Evolutionary conservation across 768 basidiomycete species (phyloP).

Genomic region (Astraeus odoratus): DNA sequence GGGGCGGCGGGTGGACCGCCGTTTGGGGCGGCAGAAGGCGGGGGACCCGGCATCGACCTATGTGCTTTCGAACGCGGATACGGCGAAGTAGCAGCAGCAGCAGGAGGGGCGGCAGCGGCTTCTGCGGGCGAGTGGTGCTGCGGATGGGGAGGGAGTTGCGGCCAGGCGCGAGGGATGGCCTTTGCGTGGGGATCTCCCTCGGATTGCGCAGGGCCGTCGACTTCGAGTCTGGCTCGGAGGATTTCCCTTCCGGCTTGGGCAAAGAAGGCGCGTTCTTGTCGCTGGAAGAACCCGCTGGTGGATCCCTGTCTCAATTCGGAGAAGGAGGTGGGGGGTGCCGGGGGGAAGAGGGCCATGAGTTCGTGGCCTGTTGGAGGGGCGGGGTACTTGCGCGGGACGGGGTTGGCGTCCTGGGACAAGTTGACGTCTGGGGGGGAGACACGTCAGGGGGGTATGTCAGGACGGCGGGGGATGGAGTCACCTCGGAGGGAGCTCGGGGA

Average conservation of each 20-base stretch:
- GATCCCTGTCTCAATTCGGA: slow-evolving; percentile 53
- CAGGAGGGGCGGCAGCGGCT: slow-evolving; percentile 18
- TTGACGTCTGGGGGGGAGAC: slow-evolving; percentile 47
- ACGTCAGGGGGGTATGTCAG: slow-evolving; percentile 3
- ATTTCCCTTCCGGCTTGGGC: slow-evolving; percentile 74
- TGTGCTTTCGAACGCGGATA: not conserved
- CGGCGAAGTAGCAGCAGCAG: slow-evolving; percentile 20
- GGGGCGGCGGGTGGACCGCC: too few relatives aligned
- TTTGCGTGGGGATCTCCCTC: slow-evolving; percentile 13
- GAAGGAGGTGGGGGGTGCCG: slow-evolving; percentile 52
- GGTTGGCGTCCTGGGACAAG: slow-evolving; percentile 45
- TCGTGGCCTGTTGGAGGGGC: slow-evolving; percentile 77
- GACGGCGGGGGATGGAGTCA: slow-evolving; percentile 15
- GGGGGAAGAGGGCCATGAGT: slow-evolving; percentile 79
- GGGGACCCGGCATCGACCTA: not conserved
- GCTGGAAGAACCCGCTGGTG: slow-evolving; percentile 66
- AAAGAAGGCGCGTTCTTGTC: slow-evolving; percentile 76
- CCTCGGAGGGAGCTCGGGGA: slow-evolving; percentile 61
- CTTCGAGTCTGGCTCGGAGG: slow-evolving; percentile 65
- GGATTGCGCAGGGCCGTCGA: slow-evolving; percentile 39
- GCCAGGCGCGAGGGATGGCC: slow-evolving; percentile 22
- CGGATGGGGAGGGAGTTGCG: slow-evolving; percentile 25
- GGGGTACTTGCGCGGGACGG: slow-evolving; percentile 53
- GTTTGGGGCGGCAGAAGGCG: not conserved
- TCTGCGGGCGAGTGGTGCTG: slow-evolving; percentile 24